Evolutionary conservation across 2,329 filamentous ascomycete species (phyloP).

Genomic region (Neocatenulostroma microsporum): DNA sequence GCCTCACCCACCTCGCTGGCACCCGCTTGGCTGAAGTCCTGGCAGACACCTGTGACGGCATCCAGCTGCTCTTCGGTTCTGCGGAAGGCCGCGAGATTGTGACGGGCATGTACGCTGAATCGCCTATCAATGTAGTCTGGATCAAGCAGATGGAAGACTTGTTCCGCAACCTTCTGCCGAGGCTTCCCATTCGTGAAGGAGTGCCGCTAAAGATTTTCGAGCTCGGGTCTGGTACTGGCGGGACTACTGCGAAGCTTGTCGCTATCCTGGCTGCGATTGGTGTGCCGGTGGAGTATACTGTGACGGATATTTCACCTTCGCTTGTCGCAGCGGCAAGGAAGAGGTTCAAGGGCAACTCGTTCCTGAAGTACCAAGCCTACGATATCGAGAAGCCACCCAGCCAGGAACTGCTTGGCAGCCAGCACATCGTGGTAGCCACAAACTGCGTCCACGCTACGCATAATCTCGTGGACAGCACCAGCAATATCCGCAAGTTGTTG

Average conservation of each 20-base stretch:
- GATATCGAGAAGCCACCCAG: slow-evolving; percentile 27
- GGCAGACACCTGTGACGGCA: background rate
- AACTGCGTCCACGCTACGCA: slow-evolving; percentile 33
- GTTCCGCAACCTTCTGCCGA: background rate
- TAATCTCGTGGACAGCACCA: slow-evolving; percentile 20
- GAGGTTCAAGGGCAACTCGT: slow-evolving; percentile 10
- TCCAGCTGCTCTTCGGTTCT: background rate
- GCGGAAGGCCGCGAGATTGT: background rate
- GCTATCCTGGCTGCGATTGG: slow-evolving; percentile 17
- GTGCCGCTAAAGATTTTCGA: slow-evolving; percentile 37
- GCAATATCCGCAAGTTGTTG: slow-evolving; percentile 22
- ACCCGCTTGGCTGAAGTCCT: background rate
- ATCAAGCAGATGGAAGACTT: slow-evolving; percentile 5
- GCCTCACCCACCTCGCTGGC: background rate
- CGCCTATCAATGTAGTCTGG: background rate
- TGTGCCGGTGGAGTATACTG: slow-evolving; percentile 33
- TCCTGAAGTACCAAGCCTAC: slow-evolving; percentile 21
- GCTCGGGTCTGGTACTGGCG: slow-evolving; percentile 39
- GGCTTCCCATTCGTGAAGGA: background rate
- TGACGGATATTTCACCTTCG: slow-evolving; percentile 36
- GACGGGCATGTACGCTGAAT: background rate
- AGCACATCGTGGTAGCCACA: slow-evolving; percentile 31
- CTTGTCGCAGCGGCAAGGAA: slow-evolving; percentile 20
- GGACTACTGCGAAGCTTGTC: slow-evolving; percentile 32
- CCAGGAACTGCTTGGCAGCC: slow-evolving; percentile 15